These are phyloP conservation scores for Colletotrichum filicis DNA, from an alignment of 2,329 filamentous ascomycete genomes.

Conservation along the genomic window DNA sequence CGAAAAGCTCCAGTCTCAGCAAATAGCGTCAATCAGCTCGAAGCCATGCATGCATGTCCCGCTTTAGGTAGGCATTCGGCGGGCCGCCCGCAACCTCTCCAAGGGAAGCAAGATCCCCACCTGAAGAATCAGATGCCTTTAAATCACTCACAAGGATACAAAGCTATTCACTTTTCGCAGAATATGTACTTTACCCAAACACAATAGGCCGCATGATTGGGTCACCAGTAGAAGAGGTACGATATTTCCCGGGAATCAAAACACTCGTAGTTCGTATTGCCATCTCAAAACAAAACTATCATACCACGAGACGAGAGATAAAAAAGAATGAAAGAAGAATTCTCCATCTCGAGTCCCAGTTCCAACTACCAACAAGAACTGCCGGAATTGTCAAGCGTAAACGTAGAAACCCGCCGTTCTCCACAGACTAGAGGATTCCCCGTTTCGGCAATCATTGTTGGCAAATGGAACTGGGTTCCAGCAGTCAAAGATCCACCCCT, in stretches of 20 bases:
- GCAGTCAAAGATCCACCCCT: slow-evolving; percentile 8
- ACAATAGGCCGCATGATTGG: not conserved
- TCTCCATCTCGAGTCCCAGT: not conserved
- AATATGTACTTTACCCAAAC: too few species aligned
- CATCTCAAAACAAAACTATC: slow-evolving; percentile 22
- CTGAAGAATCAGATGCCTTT: not conserved
- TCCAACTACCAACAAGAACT: too few species aligned
- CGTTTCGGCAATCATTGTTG: not conserved
- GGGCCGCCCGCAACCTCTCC: not conserved
- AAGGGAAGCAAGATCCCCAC: not conserved
- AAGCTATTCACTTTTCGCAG: not conserved
- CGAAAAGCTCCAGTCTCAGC: too few species aligned
- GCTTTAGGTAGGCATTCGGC: not conserved
- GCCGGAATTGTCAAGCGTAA: too few species aligned
- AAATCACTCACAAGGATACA: not conserved
- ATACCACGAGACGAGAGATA: slow-evolving; percentile 5
- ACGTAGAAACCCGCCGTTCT: not conserved
- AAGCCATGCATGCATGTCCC: too few species aligned
- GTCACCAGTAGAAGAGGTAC: not conserved
- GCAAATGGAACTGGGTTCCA: not conserved
- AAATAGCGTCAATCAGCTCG: too few species aligned
- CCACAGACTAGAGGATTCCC: not conserved
- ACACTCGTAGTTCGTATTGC: slow-evolving; percentile 11
- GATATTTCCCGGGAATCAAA: slow-evolving; percentile 15
- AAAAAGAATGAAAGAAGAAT: not conserved